Percentiles rank a stretch among this genome's conserved stretches.
Conservation (phyloP, 345 rosid species). For the Capsella bursapastoris region DNA sequence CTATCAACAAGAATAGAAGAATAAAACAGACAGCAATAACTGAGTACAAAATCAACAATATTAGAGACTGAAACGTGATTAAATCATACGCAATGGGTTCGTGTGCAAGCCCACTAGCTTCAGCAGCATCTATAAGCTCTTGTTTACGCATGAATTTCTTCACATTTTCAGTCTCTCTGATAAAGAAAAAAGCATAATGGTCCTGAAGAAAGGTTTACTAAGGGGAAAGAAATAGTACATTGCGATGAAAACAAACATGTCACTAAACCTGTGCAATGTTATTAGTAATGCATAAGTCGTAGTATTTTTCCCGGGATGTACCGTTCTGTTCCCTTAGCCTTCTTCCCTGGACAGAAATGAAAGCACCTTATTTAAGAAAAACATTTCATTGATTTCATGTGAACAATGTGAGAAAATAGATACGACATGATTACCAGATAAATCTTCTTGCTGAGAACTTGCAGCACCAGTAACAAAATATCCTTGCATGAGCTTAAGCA, state of each 20-base stretch:
- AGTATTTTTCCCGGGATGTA: slow-evolving; percentile 82
- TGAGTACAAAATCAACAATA: slow-evolving; percentile 11
- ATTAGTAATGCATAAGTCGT: slow-evolving; percentile 85
- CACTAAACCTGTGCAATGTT: slow-evolving; percentile 66
- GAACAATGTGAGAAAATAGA: slow-evolving; percentile 24
- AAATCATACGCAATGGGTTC: slow-evolving; percentile 68
- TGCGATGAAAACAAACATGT: background rate
- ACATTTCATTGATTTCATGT: background rate
- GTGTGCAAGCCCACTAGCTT: slow-evolving; percentile 91
- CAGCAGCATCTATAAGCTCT: slow-evolving; percentile 91
- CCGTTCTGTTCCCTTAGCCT: slow-evolving; percentile 52
- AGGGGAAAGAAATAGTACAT: slow-evolving; percentile 12
- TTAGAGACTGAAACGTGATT: slow-evolving; percentile 7
- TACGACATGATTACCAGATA: slow-evolving; percentile 49
- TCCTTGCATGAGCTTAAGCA: slow-evolving; percentile 64
- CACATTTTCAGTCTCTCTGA: slow-evolving; percentile 66
- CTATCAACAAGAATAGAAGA: slow-evolving; percentile 44
- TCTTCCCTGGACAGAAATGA: slow-evolving; percentile 50
- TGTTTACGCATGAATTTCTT: slow-evolving; percentile 79
- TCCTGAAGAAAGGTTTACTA: slow-evolving; percentile 22
- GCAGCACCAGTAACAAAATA: slow-evolving; percentile 55
- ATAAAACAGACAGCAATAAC: background rate
- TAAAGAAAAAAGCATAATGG: slow-evolving; percentile 15
- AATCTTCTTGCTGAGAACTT: slow-evolving; percentile 62
- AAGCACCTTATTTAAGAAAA: too few relatives aligned